These are phyloP conservation scores for Physaria fendleri DNA, from an alignment of 345 rosid species.

Conservation along the genomic window DNA sequence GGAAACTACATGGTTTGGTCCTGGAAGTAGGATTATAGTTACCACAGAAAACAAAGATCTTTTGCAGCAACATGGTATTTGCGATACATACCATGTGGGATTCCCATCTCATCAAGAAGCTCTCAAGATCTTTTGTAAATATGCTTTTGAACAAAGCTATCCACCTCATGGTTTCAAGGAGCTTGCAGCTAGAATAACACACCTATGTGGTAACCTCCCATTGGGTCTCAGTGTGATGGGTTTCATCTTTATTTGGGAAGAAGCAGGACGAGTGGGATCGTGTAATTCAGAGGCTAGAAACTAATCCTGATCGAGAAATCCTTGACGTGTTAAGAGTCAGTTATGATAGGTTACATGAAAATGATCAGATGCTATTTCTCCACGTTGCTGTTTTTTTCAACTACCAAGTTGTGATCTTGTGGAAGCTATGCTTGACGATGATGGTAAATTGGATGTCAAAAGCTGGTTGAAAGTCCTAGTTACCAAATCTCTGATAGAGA, in stretches of 20 bases:
- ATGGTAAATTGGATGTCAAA: not conserved
- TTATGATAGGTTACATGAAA: conserved; percentile 12
- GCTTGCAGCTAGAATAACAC: not conserved
- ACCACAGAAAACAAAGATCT: not conserved
- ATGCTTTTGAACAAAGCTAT: not conserved
- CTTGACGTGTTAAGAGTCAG: conserved; percentile 7
- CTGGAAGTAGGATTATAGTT: not conserved
- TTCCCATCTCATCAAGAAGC: not conserved
- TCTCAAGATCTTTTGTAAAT: not conserved
- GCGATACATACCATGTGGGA: not conserved
- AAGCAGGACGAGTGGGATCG: not conserved
- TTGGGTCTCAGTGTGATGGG: conserved; percentile 3
- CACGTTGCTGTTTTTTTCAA: conserved; percentile 29
- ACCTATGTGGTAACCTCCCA: not conserved
- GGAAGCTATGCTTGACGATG: not conserved
- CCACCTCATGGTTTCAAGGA: not conserved
- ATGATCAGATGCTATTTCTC: conserved; percentile 14
- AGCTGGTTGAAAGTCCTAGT: not conserved
- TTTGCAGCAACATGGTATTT: not conserved
- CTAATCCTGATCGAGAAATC: not conserved
- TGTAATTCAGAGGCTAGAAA: not conserved
- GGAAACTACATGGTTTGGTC: not conserved
- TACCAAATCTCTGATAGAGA: conserved; percentile 17
- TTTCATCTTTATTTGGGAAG: not conserved
- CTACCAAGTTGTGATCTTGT: not conserved